Evolutionary conservation across 805 yeast genomes (phyloP).

Genomic region (Huiozyma sinensis): DNA sequence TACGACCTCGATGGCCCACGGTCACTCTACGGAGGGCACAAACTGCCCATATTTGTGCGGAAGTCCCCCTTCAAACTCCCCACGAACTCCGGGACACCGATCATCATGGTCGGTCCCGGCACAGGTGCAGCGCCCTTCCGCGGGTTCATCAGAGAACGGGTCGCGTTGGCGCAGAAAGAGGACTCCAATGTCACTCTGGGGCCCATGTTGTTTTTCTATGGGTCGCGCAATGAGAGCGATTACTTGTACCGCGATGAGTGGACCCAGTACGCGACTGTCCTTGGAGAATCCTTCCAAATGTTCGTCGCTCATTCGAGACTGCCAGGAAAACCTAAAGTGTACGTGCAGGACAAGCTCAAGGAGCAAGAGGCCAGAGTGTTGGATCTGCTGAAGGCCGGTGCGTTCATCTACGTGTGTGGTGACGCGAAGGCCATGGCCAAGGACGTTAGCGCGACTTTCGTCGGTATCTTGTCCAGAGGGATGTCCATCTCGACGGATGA

Average conservation of each 20-base stretch:
- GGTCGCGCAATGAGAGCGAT: constrained; percentile 82
- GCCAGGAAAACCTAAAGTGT: constrained; percentile 51
- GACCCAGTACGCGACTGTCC: constrained; percentile 54
- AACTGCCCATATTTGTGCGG: constrained; percentile 84
- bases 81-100: constrained; percentile 73
- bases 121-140: constrained; percentile 98
- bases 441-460: constrained; percentile 70
- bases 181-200: constrained; percentile 42
- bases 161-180: constrained; percentile 35
- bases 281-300: constrained; percentile 59
- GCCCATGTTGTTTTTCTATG: constrained; percentile 67
- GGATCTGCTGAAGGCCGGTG: constrained; percentile 54
- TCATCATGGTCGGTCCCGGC: constrained; percentile 94
- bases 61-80: constrained; percentile 94
- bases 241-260: constrained; percentile 85
- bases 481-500: constrained; percentile 52
- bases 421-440: constrained; percentile 95
- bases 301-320: constrained; percentile 76
- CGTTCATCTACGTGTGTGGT: constrained; percentile 91
- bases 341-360: constrained; percentile 72
- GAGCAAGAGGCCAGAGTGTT: constrained; percentile 38
- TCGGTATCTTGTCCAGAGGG: constrained; percentile 48
- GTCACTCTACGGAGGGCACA: constrained; percentile 32
- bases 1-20: constrained; percentile 86
- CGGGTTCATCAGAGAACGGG: constrained; percentile 86